A percentile compares a stretch with the other conserved stretches of the same genome.
Evolutionary conservation across 2,329 filamentous ascomycete genomes (phyloP).

Genomic region (Trichoderma atroviride): DNA sequence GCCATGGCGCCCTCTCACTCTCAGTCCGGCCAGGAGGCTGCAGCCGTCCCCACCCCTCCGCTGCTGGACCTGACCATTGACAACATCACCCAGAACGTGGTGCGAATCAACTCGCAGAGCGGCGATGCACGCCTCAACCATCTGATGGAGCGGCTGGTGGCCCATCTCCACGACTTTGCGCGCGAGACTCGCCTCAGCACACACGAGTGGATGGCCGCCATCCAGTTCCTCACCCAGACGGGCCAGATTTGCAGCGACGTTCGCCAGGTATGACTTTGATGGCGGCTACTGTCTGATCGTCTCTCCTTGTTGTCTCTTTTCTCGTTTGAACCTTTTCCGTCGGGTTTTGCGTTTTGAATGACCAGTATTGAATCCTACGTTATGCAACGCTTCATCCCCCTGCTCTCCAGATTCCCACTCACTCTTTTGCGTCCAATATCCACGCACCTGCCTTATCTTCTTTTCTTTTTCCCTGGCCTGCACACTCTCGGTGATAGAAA

Average conservation of each 20-base stretch:
- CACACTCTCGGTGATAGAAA: background rate
- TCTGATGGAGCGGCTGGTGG: conserved; percentile 68
- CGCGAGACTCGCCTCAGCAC: conserved; percentile 73
- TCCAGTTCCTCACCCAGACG: conserved; percentile 68
- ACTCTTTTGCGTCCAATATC: background rate
- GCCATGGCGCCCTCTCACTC: background rate
- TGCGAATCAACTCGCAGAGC: conserved; percentile 69
- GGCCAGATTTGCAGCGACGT: conserved; percentile 61
- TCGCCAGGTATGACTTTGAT: conserved; percentile 12
- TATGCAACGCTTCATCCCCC: background rate
- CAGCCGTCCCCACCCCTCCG: background rate
- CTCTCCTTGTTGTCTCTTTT: background rate
- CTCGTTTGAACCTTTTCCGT: background rate
- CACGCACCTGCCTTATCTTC: background rate
- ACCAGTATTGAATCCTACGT: background rate
- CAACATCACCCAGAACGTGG: conserved; percentile 74
- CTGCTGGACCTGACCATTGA: conserved; percentile 64
- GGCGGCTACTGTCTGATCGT: background rate
- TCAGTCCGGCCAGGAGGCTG: background rate
- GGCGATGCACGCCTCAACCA: conserved; percentile 65
- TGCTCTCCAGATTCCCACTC: background rate
- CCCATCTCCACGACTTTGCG: conserved; percentile 75
- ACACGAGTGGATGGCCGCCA: conserved; percentile 71
- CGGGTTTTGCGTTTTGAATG: background rate
- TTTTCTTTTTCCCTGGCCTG: background rate